Conservation (phyloP, 1,284 basidiomycete species). For the Veloporphyrellus conicus region DNA sequence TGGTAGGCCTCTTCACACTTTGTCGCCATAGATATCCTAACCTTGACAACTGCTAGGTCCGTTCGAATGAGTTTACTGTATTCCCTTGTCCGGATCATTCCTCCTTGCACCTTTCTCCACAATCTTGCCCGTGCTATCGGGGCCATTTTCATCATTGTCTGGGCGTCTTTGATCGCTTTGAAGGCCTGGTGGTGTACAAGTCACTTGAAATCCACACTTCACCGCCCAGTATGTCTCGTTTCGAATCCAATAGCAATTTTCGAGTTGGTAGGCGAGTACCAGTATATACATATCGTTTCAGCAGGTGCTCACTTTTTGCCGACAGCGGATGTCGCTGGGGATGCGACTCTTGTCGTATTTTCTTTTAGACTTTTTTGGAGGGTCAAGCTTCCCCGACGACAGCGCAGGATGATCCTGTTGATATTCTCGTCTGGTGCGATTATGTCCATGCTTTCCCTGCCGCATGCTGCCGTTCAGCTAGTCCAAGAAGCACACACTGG, state of each 20-base stretch:
- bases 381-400: slow-evolving; percentile 14
- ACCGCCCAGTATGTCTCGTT: background rate
- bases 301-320: background rate
- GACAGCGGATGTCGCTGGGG: slow-evolving; percentile 1
- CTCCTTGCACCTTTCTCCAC: background rate
- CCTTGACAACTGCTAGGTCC: slow-evolving; percentile 5
- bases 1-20: slow-evolving; percentile 7
- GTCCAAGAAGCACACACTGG: background rate
- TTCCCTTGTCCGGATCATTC: slow-evolving; percentile 11
- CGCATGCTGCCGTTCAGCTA: slow-evolving; percentile 1
- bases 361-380: slow-evolving; percentile 17
- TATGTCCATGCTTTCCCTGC: slow-evolving; percentile 11
- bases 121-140: background rate
- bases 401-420: slow-evolving; percentile 16
- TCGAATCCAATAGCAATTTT: background rate
- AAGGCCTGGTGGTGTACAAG: slow-evolving; percentile 1
- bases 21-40: background rate
- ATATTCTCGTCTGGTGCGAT: slow-evolving; percentile 12
- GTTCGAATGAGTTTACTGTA: slow-evolving; percentile 16
- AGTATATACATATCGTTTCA: background rate
- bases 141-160: slow-evolving; percentile 5
- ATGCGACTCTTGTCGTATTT: slow-evolving; percentile 10
- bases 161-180: background rate
- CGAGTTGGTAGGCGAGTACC: slow-evolving; percentile 2
- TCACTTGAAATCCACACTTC: background rate